phyloP scores from a whole-genome alignment of 345 rosid genomes.

The Citropsis articulata region DNA sequence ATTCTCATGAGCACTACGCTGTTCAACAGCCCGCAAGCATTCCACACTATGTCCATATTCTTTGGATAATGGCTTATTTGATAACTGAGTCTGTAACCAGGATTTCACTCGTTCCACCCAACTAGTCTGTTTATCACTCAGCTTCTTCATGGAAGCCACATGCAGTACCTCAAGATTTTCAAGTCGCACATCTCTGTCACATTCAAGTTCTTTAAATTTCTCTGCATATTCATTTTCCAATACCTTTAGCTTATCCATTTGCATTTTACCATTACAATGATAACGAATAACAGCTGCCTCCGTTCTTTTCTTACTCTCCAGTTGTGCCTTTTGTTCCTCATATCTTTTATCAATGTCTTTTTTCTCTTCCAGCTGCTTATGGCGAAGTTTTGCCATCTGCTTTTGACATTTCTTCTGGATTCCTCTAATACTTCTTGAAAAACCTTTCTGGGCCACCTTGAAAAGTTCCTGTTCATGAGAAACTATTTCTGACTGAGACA shows the following conservation, averaged over 20 bases:
- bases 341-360: slow-evolving; percentile 34
- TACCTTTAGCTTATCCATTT: slow-evolving; percentile 41
- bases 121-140: slow-evolving; percentile 40
- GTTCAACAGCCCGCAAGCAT: slow-evolving; percentile 10
- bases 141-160: slow-evolving; percentile 36
- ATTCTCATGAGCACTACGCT: background rate
- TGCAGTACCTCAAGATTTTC: slow-evolving; percentile 42
- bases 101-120: slow-evolving; percentile 46
- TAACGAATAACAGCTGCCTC: slow-evolving; percentile 54
- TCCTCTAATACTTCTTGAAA: slow-evolving; percentile 39
- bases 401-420: slow-evolving; percentile 50
- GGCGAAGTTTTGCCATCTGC: slow-evolving; percentile 41
- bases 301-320: slow-evolving; percentile 40
- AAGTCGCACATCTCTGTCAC: slow-evolving; percentile 30
- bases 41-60: slow-evolving; percentile 17
- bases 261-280: slow-evolving; percentile 29
- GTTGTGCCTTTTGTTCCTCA: slow-evolving; percentile 41
- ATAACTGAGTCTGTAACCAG: slow-evolving; percentile 44
- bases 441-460: slow-evolving; percentile 41
- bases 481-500: slow-evolving; percentile 13
- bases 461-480: slow-evolving; percentile 30
- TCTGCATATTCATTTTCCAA: slow-evolving; percentile 44
- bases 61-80: slow-evolving; percentile 17
- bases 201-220: slow-evolving; percentile 40
- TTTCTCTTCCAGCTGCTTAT: slow-evolving; percentile 44